phyloP scores from a whole-genome alignment of 2,329 filamentous ascomycete genomes.

The Scedosporium dehoogii region DNA sequence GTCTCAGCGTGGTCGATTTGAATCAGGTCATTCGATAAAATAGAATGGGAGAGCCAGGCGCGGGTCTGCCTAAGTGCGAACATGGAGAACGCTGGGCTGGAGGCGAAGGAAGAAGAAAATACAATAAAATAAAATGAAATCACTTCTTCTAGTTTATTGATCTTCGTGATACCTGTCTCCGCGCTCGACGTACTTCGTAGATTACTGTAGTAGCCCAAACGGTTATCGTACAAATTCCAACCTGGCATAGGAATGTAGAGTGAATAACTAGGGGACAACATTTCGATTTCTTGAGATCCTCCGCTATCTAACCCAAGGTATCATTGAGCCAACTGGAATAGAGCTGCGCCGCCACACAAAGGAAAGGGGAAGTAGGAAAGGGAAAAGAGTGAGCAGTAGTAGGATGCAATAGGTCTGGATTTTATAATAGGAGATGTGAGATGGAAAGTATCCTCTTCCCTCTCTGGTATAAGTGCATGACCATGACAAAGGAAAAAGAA shows the following conservation, averaged over 20 bases:
- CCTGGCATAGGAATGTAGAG: not conserved
- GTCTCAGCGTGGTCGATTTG: constrained; percentile 22
- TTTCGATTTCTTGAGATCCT: not conserved
- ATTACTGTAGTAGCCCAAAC: not conserved
- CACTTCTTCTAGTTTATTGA: not conserved
- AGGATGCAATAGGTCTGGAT: not conserved
- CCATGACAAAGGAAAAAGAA: constrained; percentile 1
- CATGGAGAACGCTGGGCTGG: not conserved
- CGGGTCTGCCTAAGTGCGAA: too few species aligned
- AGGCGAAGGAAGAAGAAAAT: not conserved
- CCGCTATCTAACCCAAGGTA: constrained; percentile 6
- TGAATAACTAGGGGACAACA: not conserved
- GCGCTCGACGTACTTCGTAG: not conserved
- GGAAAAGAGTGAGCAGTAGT: not conserved
- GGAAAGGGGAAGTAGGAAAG: not conserved
- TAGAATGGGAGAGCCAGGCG: not conserved
- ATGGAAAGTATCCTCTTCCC: not conserved
- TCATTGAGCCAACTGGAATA: not conserved
- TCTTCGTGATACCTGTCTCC: too few species aligned
- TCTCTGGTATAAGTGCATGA: not conserved
- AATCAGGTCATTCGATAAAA: constrained; percentile 8
- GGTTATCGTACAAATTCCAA: not conserved
- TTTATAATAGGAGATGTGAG: not conserved
- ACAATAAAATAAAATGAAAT: too few species aligned
- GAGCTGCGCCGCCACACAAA: not conserved